Base-by-base conservation (phyloP, 768 basidiomycete genomes). In the Pleurotus cornucopiae region DNA sequence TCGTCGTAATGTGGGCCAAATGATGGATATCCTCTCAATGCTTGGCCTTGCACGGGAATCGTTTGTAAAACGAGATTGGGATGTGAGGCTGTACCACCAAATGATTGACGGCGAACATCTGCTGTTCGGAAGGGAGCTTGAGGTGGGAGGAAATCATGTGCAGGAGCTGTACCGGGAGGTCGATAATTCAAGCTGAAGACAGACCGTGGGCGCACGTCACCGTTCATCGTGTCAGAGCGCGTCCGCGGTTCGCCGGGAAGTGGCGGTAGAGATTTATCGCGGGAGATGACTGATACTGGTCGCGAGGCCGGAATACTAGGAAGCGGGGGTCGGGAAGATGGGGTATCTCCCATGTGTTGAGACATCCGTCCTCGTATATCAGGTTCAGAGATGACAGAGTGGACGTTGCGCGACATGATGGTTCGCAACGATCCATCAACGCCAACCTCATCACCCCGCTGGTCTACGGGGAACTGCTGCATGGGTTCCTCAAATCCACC, bases 201-300 rank as follows among this genome's bases (percentile, higher is more conserved):
- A 2, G 88, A 90, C 55, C 80, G 83, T 5, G 88, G 86, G 34
- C 86, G 79, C 5, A 64, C 59, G 41, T 86, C 85, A 1, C 62
- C 64, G 16, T 68, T 62, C 55, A 67, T 37, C 37, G 71, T 68
- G n/a, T 71, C 71, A 12, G 70, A 64, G 37, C 74, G 76, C 23
- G 72, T 69, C 48, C 72, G 72, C 25, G 73, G 65, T 63, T 77
- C 77, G 13, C 75, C 79, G 2, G 87, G 91, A 41, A 93, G 77
- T 7, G 91, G 90, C 4, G 91, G 91, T 3, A 93, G 70, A 4
- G 83, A 86, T 63, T 93, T 93, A 58, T 92, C 89, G 48, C 86
- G 75, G 14, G 74, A 71, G 54, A 80, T 59, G 3, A 64, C 56
- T 18, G 64, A 62, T 4, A 58, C 60, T 5, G 66, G 61, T 11